These are phyloP conservation scores for Dendrobium nobile DNA, from an alignment of 106 monocot species.

Conservation along the genomic window DNA sequence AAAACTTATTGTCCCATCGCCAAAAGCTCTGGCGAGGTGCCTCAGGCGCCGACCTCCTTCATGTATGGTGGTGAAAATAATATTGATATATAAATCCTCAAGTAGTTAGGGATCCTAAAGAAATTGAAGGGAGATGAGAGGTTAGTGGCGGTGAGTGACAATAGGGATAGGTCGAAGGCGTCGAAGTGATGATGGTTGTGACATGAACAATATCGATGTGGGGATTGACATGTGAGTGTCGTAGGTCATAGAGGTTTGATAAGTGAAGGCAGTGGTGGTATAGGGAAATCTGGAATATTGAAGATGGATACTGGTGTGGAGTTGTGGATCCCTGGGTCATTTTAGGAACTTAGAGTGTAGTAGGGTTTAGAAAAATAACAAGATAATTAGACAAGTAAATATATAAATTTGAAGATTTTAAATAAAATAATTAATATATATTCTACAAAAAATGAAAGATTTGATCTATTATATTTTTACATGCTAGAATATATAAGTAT, in stretches of 20 bases:
- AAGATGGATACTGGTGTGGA: neutral
- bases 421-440: no score
- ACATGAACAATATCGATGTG: neutral
- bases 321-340: neutral
- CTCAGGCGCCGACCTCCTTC: neutral
- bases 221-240: neutral
- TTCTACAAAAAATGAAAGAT: no score
- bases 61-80: neutral
- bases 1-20: slow-evolving; percentile 29
- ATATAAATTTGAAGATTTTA: no score
- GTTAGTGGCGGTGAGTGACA: neutral
- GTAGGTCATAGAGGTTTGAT: neutral
- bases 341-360: no score
- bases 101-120: neutral
- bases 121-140: neutral
- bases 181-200: neutral
- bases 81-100: neutral
- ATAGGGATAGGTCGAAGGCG: neutral
- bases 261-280: neutral
- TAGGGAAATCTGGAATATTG: no score
- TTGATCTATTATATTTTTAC: no score
- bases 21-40: neutral
- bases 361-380: no score
- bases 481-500: no score
- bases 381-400: no score